A percentile compares a stretch with the other conserved stretches of the same genome.
phyloP scores from a whole-genome alignment of 495 filamentous ascomycete species.

The Usnea hakonensis region DNA sequence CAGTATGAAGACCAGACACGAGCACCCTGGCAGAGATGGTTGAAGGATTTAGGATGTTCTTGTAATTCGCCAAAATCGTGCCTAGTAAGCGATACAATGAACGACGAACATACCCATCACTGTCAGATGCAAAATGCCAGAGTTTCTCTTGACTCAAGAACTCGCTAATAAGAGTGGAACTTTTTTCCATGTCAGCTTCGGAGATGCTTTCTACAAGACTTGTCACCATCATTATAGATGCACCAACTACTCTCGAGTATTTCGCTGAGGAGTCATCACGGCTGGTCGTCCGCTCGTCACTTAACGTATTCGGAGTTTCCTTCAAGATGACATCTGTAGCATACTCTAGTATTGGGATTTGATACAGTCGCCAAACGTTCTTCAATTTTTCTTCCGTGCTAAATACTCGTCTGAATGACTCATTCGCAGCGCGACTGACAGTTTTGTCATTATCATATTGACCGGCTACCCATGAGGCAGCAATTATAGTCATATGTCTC shows the following conservation, averaged over 20 bases:
- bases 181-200: conserved; percentile 44
- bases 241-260: conserved; percentile 69
- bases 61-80: conserved; percentile 49
- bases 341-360: conserved; percentile 68
- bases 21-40: conserved; percentile 63
- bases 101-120: conserved; percentile 65
- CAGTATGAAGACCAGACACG: conserved; percentile 55
- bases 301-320: conserved; percentile 73
- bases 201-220: conserved; percentile 42
- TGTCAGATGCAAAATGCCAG: conserved; percentile 63
- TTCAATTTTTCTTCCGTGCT: conserved; percentile 66
- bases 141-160: conserved; percentile 59
- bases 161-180: conserved; percentile 38
- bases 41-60: conserved; percentile 49
- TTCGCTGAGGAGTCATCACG: conserved; percentile 79
- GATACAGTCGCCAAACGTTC: conserved; percentile 69
- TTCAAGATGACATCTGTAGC: conserved; percentile 64
- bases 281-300: conserved; percentile 76
- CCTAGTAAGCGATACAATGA: conserved; percentile 60
- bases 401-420: conserved; percentile 66
- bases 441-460: conserved; percentile 75
- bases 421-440: conserved; percentile 62
- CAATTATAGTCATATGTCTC: conserved; percentile 63
- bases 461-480: conserved; percentile 82
- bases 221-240: conserved; percentile 41